Base-by-base conservation (phyloP, 257 asterid species). In the Primulina huaijiensis region DNA sequence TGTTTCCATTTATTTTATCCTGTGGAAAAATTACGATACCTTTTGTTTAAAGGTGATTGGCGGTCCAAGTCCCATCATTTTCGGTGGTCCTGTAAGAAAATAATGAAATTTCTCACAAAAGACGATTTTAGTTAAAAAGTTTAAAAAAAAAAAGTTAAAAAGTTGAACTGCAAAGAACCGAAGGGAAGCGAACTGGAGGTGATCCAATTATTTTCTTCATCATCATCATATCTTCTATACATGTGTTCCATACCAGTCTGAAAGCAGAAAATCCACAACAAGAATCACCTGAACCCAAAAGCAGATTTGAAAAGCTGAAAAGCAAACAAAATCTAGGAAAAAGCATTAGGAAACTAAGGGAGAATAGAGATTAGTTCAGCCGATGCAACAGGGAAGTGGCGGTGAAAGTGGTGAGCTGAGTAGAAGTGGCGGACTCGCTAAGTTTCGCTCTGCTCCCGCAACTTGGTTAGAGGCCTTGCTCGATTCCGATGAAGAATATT, bases 401-500 rank as follows among this genome's bases (percentile, higher is more conserved):
- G 82, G 88, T 70, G 92, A 84, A 58, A 70, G 73, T 37, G 73
- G 71, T 58, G 90, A 85, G 73, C 81, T 76, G 70, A 77, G 67
- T 75, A 82, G 88, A 46, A 75, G 75, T 70, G 84, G 81, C 52
- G 86, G 87, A n/a, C 82, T 92, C 52, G 80, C 90, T 40, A 82
- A 96, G 63, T 92, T 58, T 75, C 84, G 86, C 62, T 92, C 98
- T 35, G 98, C 97, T 85, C 98, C 98, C 71, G 91, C 89, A 8
- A 88, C 85, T 46, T 92, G 98, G 98, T 68, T 92, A 67, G 98
- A 92, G 78, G 97, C 97, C 1, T 77, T 92, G n/a, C 86, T 92
- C 25, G 97, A 92, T 67, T 79, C 89, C 9, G 97, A 90, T 30
- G 87, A 87, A 21, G 98, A 83, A 17, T 78, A 61, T 12, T 37